Evolutionary conservation across 768 basidiomycete species (phyloP), one percentile per base, ranked within the genome.

Genomic region (Boletus rubropictus): DNA sequence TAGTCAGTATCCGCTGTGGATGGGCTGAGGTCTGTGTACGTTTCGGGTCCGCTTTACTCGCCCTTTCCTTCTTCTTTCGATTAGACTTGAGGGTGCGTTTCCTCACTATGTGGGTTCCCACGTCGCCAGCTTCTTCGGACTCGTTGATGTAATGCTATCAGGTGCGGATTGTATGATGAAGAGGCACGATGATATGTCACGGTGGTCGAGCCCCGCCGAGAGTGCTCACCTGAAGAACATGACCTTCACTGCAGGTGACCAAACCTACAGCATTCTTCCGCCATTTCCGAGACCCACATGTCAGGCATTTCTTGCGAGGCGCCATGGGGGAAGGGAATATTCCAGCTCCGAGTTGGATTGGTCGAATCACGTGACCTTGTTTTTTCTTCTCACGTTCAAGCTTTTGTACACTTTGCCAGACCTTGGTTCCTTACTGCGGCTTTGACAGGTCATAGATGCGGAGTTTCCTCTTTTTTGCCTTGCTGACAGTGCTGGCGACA

Each of bases 171-270:
- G 41, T 28, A 25, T 14, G 9, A 7, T 45, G 24, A 43, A 27
- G 29, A 17, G 12, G 25, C 10, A 7, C 15, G 20, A 21, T 8
- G 20, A 42, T 9, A 39, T 27, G 27, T 33, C 15, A 39, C 33
- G 22, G 27, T 25, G 21, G 46, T 6, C 25, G n/a, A 12, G 12
- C 18, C 27, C 9, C n/a, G 22, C n/a, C 12, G 29, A 49, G 17
- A 28, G 48, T 20, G 56, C 68, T 54, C 62, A 90, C 91, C 77
- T 90, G 87, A 25, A 92, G 76, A 50, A 95, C 79, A 64, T 96
- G 93, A 9, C 93, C 93, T 60, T 96, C 93, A 54, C 82, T 86
- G 65, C 93, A 96, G 2, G 84, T 82, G 35, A 93, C 77, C 35
- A 86, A 72, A 1, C 93, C 93, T 29, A 82, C 86, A 1, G 82